phyloP scores from a whole-genome alignment of 2,329 filamentous ascomycete genomes.

The Cercospora berteroae region DNA sequence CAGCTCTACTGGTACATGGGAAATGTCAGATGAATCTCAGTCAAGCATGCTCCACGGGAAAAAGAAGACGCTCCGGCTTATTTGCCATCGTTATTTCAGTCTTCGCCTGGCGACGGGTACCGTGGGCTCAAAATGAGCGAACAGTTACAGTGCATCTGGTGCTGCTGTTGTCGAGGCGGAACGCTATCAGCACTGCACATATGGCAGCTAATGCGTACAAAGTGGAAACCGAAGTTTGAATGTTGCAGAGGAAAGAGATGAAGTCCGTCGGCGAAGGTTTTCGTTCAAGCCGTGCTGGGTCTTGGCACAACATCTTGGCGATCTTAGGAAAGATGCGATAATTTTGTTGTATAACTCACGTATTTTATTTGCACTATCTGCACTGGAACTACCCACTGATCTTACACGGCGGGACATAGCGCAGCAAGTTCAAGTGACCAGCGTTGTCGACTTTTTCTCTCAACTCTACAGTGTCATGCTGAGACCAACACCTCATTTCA shows the following conservation, averaged over 20 bases:
- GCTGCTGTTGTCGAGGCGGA: constrained; percentile 32
- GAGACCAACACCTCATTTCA: not conserved
- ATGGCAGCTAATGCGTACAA: not conserved
- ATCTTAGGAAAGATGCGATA: not conserved
- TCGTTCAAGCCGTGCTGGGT: not conserved
- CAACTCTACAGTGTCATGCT: not conserved
- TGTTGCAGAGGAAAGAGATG: not conserved
- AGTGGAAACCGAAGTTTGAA: not conserved
- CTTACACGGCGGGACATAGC: not conserved
- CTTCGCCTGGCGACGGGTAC: constrained; percentile 63
- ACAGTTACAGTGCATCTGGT: constrained; percentile 35
- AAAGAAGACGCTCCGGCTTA: constrained; percentile 98
- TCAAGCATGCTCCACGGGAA: constrained; percentile 89
- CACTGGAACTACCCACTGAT: not conserved
- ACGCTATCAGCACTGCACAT: not conserved
- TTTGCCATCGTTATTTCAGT: constrained; percentile 68
- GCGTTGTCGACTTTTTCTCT: not conserved
- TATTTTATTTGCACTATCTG: not conserved
- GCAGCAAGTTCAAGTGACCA: not conserved
- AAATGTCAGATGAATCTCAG: constrained; percentile 19
- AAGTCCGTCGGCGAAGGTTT: not conserved
- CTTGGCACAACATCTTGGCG: not conserved
- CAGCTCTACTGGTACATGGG: not conserved
- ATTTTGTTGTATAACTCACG: not conserved
- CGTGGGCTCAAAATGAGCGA: constrained; percentile 32